Evolutionary conservation across 2,329 filamentous ascomycete species (phyloP), one percentile per base, ranked within the genome.

Genomic region (Calonectria henricotiae): DNA sequence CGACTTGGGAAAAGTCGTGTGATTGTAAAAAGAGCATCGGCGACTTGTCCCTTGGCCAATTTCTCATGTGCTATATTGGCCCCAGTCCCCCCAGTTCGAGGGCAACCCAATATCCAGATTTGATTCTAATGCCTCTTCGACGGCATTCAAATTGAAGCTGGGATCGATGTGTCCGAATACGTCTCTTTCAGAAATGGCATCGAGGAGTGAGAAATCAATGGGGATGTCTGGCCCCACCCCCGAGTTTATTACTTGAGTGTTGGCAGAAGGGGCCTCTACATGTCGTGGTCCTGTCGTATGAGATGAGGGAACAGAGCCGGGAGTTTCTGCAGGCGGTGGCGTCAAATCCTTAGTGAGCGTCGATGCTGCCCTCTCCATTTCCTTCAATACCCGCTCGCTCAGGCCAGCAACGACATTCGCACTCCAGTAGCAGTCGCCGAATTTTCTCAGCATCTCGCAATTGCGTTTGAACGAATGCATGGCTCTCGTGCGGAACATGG

Each of bases 391-490:
- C 9, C 87, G 82, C 69, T 89, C 87, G 2, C 89, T 88, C 20
- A 90, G 82, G 0, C 85, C 84, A 0, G 87, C 87, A 30, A 89
- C 88, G 2, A 89, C 85, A 17, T 84, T 84, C 1, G 88, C 85
- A 74, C 86, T 89, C 83, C 87, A 89, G 77, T 89, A 92, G n/a
- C 86, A 85, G 46, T 87, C 84, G n/a, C 86, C 85, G 65, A 90
- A 85, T 15, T 84, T 82, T 25, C 86, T 83, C 5, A 92, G 80
- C 39, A 89, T 82, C 2, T 85, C 82, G 12, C 88, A 89, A 46
- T 89, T 88, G 51, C 84, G 85, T 62, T 85, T 84, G 75, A 92
- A 91, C 0, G 87, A 83, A 15, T 82, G 83, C 72, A 88, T 86
- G 5, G 88, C 86, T n/a, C 89, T 82, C 0, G 84, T 83, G 4